These are phyloP conservation scores for Saitozyma sp. DNA, from an alignment of 768 basidiomycete genomes.

Conservation along the genomic window DNA sequence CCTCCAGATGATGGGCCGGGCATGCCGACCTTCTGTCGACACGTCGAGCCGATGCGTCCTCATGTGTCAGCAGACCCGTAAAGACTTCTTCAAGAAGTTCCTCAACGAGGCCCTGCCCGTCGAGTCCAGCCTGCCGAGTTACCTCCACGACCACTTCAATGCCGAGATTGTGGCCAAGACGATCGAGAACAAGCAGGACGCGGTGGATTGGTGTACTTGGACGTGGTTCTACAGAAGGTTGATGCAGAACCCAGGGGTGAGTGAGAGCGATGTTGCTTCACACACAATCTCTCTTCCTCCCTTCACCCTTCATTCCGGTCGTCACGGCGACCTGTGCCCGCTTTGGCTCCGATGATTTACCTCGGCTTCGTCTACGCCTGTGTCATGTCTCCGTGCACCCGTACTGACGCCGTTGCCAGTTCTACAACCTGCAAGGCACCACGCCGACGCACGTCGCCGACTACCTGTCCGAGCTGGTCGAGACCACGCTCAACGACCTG, in stretches of 20 bases:
- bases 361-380: conserved; percentile 76
- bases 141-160: conserved; percentile 95
- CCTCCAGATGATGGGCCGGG: conserved; percentile 98
- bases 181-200: conserved; percentile 97
- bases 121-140: conserved; percentile 88
- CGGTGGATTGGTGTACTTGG: conserved; percentile 93
- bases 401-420: conserved; percentile 22
- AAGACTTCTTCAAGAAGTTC: conserved; percentile 99
- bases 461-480: conserved; percentile 92
- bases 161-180: conserved; percentile 98
- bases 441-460: conserved; percentile 94
- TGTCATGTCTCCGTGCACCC: background rate
- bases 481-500: conserved; percentile 85
- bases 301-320: no score
- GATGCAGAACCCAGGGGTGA: conserved; percentile 79
- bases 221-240: conserved; percentile 94
- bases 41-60: conserved; percentile 88
- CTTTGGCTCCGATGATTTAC: conserved; percentile 38
- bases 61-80: conserved; percentile 96
- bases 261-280: conserved; percentile 9
- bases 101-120: conserved; percentile 94
- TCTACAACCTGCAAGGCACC: conserved; percentile 67
- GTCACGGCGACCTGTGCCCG: background rate
- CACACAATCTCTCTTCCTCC: background rate
- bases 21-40: conserved; percentile 86